Base-by-base conservation (phyloP, 352 stramenopile genomes). In the Thalassiosira oceanica region DNA sequence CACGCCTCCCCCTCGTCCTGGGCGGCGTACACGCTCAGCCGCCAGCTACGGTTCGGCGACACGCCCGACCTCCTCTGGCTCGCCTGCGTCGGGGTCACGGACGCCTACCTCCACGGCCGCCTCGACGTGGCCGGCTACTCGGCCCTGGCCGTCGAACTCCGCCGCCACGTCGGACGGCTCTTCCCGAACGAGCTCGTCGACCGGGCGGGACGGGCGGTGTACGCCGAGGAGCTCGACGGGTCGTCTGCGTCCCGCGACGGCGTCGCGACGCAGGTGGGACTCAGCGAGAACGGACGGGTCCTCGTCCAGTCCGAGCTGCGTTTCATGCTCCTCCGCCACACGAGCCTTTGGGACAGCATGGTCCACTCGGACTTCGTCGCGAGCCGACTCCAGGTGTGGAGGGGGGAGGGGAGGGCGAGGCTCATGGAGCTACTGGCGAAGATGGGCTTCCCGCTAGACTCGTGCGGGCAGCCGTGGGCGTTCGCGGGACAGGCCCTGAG, bases 261-360 rank as follows among this genome's bases (percentile, higher is more conserved):
- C 8, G 48, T 35, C 8, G 28, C 21, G 27, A 91, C 86, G 2
- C 75, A 87, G 37, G 74, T 92, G 50, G 62, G 51, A 16, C 67
- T 89, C 13, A 74, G 49, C 16, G 84, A 89, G 43, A 84, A 84
- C 66, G 85, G 87, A 21, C 56, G 73, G 3, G 86, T 93, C 44
- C 41, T 92, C 7, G 73, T 71, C 15, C 51, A 88, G 39, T 82
- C 88, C 58, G 94, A 98, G 70, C 97, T 95, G 66, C 88, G 93
- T 21, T 98, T 98, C 87, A 97, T 98, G 89, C 93, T 97, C 43
- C 92, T 98, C 44, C 90, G 95, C 7, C 93, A 97, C 72, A 97
- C 94, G 79, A 96, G 89, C 15, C 75, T 98, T 5, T 97, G 96
- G 65, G 92, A 98, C 28, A 84, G 91, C 41, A 97, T 98, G 92